phyloP scores from a whole-genome alignment of 1,139 yeast species.

The Saccharomyces pastorianus region DNA sequence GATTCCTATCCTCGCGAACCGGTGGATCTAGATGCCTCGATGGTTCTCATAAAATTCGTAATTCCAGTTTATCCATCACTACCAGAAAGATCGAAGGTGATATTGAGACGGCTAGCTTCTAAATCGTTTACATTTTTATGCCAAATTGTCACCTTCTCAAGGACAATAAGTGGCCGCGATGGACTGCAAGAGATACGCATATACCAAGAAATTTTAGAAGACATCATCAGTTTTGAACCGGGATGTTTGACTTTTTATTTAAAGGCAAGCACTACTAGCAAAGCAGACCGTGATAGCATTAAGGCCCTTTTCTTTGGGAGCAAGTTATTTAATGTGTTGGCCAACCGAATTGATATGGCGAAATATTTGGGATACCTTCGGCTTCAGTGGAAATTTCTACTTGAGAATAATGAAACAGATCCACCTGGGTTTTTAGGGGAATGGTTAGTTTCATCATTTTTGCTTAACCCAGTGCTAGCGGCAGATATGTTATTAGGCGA shows the following conservation, averaged over 20 bases:
- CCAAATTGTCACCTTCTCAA: constrained; percentile 13
- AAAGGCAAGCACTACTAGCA: constrained; percentile 4
- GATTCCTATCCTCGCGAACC: not conserved
- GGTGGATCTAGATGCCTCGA: constrained; percentile 11
- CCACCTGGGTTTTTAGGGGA: constrained; percentile 6
- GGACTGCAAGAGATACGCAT: constrained; percentile 9
- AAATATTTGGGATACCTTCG: constrained; percentile 23
- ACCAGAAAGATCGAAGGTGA: constrained; percentile 1
- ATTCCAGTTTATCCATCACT: constrained; percentile 23
- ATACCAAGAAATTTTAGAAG: constrained; percentile 13
- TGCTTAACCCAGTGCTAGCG: constrained; percentile 29
- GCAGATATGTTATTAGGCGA: constrained; percentile 19
- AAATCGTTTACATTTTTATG: constrained; percentile 11
- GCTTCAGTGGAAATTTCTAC: constrained; percentile 24
- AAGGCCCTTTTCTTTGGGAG: constrained; percentile 33
- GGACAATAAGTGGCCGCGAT: not conserved
- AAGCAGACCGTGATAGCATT: constrained; percentile 17
- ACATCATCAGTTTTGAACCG: constrained; percentile 8
- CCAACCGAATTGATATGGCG: constrained; percentile 20
- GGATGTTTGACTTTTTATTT: constrained; percentile 11
- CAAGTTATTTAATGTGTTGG: constrained; percentile 29
- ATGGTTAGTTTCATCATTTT: constrained; percentile 22
- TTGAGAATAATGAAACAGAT: constrained; percentile 5
- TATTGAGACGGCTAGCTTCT: constrained; percentile 8
- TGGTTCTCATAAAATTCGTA: constrained; percentile 19